Evolutionary conservation across 1,284 basidiomycete species (phyloP).

Genomic region (Mrakiaceae sp.): DNA sequence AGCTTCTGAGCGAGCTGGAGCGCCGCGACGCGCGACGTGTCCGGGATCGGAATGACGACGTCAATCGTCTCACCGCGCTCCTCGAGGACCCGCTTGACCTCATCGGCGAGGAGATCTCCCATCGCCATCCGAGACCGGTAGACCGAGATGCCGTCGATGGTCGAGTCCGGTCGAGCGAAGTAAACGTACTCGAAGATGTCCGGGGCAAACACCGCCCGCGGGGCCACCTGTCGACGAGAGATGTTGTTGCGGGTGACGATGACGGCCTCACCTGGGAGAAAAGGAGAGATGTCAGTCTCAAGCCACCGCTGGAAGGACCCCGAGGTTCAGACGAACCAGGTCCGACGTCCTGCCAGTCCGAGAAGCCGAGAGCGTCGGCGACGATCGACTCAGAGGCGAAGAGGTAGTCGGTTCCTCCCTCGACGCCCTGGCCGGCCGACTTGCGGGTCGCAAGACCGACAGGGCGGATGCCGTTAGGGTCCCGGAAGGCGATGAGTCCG

Average conservation of each 20-base stretch:
- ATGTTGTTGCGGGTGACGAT: slow-evolving; percentile 79
- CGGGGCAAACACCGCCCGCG: slow-evolving; percentile 71
- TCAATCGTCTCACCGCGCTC: slow-evolving; percentile 64
- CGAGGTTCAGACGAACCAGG: slow-evolving; percentile 48
- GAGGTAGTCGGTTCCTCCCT: slow-evolving; percentile 65
- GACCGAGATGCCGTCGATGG: slow-evolving; percentile 92
- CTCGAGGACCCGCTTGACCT: slow-evolving; percentile 63
- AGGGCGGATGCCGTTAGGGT: slow-evolving; percentile 97
- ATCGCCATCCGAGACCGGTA: slow-evolving; percentile 98
- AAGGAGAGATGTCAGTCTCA: background rate
- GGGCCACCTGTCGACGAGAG: slow-evolving; percentile 58
- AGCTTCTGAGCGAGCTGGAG: slow-evolving; percentile 89
- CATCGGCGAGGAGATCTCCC: slow-evolving; percentile 89
- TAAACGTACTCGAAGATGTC: slow-evolving; percentile 99
- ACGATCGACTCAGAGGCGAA: slow-evolving; percentile 95
- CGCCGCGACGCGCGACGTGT: slow-evolving; percentile 92
- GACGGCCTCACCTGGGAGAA: slow-evolving; percentile 68
- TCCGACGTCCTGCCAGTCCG: slow-evolving; percentile 84
- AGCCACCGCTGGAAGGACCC: no score
- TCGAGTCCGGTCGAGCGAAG: slow-evolving; percentile 95
- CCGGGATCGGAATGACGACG: slow-evolving; percentile 96
- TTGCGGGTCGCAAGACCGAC: slow-evolving; percentile 67
- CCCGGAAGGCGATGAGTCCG: slow-evolving; percentile 94
- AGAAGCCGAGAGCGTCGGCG: slow-evolving; percentile 82
- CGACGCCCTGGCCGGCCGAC: slow-evolving; percentile 26